Conservation (phyloP, 345 rosid genomes). For the Angophora floribunda region DNA sequence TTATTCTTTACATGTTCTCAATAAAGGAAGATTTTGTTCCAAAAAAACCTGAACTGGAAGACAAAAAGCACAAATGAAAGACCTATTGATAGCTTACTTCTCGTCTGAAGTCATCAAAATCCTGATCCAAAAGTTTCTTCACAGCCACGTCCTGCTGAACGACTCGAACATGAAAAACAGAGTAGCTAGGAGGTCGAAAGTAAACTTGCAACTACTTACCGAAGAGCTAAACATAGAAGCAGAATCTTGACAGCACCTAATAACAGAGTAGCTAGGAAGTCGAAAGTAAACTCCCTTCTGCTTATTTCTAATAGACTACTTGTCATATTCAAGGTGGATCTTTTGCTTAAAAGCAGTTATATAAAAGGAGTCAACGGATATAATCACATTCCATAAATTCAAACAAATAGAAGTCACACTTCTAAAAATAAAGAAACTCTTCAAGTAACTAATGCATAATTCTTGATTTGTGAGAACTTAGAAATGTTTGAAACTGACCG, state of each 20-base stretch:
- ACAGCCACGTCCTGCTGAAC: constrained; percentile 86
- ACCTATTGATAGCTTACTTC: constrained; percentile 58
- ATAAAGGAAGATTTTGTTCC: background rate
- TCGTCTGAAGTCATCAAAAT: constrained; percentile 89
- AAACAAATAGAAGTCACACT: background rate
- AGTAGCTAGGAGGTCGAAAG: too few species aligned
- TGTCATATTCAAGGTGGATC: background rate
- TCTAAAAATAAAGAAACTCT: background rate
- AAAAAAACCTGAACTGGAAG: background rate
- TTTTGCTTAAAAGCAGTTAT: background rate
- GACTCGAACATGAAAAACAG: background rate
- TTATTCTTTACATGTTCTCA: background rate
- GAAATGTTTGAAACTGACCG: constrained; percentile 40
- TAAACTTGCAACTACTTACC: too few species aligned
- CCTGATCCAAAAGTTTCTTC: constrained; percentile 96
- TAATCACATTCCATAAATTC: background rate
- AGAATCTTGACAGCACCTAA: too few species aligned
- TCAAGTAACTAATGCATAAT: background rate
- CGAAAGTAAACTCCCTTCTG: background rate
- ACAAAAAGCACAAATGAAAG: background rate
- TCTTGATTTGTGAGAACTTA: background rate
- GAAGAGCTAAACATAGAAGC: too few species aligned
- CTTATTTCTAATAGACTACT: background rate
- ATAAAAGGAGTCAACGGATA: background rate
- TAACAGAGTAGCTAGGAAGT: background rate